Evolutionary conservation across 139 green algal genomes (phyloP).

Genomic region (Desmodesmus armatus): DNA sequence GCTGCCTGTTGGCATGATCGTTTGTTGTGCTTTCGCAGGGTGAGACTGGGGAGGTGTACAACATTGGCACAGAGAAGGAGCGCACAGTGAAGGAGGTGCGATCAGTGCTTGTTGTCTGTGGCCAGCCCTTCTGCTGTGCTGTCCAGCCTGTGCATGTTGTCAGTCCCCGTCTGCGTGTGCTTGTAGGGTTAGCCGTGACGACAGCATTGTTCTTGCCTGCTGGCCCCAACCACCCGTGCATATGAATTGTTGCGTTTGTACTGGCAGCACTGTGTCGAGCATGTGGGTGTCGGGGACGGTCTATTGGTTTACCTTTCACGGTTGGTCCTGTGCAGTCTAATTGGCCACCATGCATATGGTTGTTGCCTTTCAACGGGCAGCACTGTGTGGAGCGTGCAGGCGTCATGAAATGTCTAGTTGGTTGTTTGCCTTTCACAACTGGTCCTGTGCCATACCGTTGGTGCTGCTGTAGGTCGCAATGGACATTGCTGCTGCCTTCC

Average conservation of each 20-base stretch:
- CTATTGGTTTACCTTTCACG: no score
- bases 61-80: conserved; percentile 97
- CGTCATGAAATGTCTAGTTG: background rate
- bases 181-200: background rate
- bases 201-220: background rate
- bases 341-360: no score
- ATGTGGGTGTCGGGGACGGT: no score
- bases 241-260: background rate
- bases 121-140: background rate
- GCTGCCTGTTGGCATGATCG: conserved; percentile 92
- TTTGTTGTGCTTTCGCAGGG: conserved; percentile 85
- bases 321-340: no score
- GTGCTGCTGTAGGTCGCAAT: conserved; percentile 48
- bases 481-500: conserved; percentile 73
- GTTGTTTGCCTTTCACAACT: background rate
- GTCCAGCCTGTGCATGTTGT: background rate
- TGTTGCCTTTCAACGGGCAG: no score
- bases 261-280: no score
- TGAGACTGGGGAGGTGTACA: conserved; percentile 90
- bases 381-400: no score
- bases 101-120: background rate
- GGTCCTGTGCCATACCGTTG: background rate
- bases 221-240: background rate
- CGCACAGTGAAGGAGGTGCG: conserved; percentile 90
- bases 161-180: background rate